Evolutionary conservation across 2,329 filamentous ascomycete genomes (phyloP), one percentile per base, ranked within the genome.

Genomic region (Exophiala calicioides): DNA sequence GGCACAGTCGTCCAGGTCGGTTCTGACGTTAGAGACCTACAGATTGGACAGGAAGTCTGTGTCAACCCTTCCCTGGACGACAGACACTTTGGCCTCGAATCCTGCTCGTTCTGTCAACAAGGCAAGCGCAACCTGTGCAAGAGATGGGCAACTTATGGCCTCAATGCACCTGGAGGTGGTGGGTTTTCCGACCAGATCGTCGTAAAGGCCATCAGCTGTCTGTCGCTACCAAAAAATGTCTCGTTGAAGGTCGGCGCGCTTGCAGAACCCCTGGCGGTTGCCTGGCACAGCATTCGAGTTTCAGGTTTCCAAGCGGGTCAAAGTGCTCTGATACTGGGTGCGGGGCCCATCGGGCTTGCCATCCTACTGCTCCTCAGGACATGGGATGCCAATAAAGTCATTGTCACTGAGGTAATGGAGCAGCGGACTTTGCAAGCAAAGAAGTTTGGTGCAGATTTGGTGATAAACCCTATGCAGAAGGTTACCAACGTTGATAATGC

Each of bases 241-340:
- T 26, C 43, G 7, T 33, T 51, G 29, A 39, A 51, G 33, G 33
- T 47, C 23, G 48, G 48, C 6, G 48, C 76, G 1, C 65, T 79
- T n/a, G 66, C 77, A 24, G 76, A 79, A 54, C 76, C 76, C 3
- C 65, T 79, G 0, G 68, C 75, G 3, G 76, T 79, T 1, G 76
- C 73, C 15, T 79, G 74, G 74, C 76, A 79, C 56, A 74, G 74
- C 2, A 72, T 79, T 16, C 71, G 73, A 31, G 66, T 71, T 34
- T 74, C 72, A 23, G 46, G 46, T 3, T 75, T 72, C 62, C 70
- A 74, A 51, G 58, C 62, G 4, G 70, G 68, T 18, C 66, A 76
- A 40, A 62, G 67, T 0, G 74, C 68, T 1, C 60, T 79, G 15
- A 64, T 52, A 4, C 62, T 78, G 2, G 76, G 76, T n/a, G 75